Base-by-base conservation (phyloP, 176 grass and related monocot genomes). In the Panicum miliaceum region DNA sequence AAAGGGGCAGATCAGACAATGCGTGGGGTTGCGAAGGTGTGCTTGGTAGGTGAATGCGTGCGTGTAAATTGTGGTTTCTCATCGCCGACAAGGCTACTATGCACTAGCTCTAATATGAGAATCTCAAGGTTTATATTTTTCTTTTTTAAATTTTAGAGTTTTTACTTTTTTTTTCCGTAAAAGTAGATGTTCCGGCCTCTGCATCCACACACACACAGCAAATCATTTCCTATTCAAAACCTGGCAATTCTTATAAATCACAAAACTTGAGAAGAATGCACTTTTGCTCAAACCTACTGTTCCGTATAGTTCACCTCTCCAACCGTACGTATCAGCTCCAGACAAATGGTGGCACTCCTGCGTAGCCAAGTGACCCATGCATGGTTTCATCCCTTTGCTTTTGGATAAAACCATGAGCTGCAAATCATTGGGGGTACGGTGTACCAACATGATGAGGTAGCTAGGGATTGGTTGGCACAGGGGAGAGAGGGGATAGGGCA, bases 401-500 rank as follows among this genome's bases (percentile, higher is more conserved):
- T 74, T 50, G 40, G 76, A 85, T 40, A 75, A 68, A 89, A 60
- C 40, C 68, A 61, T 37, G 76, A 68, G 35, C 16, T 59, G 48
- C 51, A 50, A 61, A 85, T 89, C 76, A 81, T 81, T 84, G 29
- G 37, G 25, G 8, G 54, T 48, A 7, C 25, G 46, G 23, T 37
- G 72, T 59, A 54, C 56, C 75, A 84, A 56, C 25, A 56, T 12
- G 72, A 75, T 37, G 48, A n/a, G 73, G 14, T 63, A 63, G 76
- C 58, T 67, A 72, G 42, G 34, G 18, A 72, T 73, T 83, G 35
- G 56, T 71, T 88, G 80, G 80, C 80, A 61, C 80, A 71, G 23
- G 46, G 74, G 68, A 68, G 48, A 80, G 68, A 68, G 48, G 23
- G 48, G 38, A 63, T 51, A 46, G 15, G 69, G 2, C 48, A 70